These are phyloP conservation scores for Ganoderma boninense DNA, from an alignment of 1,284 basidiomycete species.

Conservation along the genomic window DNA sequence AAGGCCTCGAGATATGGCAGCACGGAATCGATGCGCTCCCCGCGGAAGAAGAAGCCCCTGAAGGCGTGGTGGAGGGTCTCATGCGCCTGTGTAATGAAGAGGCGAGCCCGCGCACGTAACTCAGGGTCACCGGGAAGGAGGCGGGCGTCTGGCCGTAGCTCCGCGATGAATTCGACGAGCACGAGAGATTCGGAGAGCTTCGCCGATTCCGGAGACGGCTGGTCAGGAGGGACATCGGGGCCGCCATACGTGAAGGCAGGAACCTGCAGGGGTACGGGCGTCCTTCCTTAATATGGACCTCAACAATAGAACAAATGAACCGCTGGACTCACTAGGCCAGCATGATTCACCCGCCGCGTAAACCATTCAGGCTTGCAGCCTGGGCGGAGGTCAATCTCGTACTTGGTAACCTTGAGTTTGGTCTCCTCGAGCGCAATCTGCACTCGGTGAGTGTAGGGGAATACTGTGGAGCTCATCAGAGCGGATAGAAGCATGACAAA, in stretches of 20 bases:
- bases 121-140: conserved; percentile 63
- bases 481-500: neutral
- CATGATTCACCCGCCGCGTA: conserved; percentile 46
- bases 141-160: conserved; percentile 53
- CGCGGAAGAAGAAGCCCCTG: conserved; percentile 41
- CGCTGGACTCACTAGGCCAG: conserved; percentile 41
- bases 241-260: conserved; percentile 68
- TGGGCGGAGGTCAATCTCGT: conserved; percentile 37
- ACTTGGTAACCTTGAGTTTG: conserved; percentile 31
- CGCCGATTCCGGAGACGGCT: conserved; percentile 61
- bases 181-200: conserved; percentile 71
- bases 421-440: conserved; percentile 36
- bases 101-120: conserved; percentile 60
- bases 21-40: conserved; percentile 52
- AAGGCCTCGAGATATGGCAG: conserved; percentile 43
- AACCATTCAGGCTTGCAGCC: conserved; percentile 50
- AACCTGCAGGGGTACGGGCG: conserved; percentile 39
- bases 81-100: conserved; percentile 63
- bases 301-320: neutral
- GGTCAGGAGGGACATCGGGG: conserved; percentile 54
- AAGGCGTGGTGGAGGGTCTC: conserved; percentile 52
- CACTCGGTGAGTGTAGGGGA: conserved; percentile 32
- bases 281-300: conserved; percentile 5
- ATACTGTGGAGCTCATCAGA: conserved; percentile 12
- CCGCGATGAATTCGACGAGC: conserved; percentile 68